Evolutionary conservation across 2,329 filamentous ascomycete genomes (phyloP).

Genomic region (Xylariomycetidae sp.): DNA sequence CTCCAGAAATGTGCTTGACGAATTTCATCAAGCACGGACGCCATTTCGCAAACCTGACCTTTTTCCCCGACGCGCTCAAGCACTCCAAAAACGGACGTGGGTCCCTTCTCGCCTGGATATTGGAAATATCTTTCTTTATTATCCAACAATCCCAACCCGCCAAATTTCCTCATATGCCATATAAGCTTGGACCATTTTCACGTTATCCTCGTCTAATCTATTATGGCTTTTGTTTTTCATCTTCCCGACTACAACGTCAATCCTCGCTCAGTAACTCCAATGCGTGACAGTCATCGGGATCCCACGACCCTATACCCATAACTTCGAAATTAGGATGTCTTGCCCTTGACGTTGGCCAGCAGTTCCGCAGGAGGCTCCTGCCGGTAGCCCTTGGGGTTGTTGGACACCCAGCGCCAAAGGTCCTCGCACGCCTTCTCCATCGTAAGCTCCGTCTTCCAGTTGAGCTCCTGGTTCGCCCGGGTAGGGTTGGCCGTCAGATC

Average conservation of each 20-base stretch:
- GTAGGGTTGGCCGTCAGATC: conserved; percentile 89
- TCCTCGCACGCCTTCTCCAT: conserved; percentile 92
- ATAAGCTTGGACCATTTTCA: too few species aligned
- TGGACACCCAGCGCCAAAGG: conserved; percentile 94
- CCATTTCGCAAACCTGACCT: too few species aligned
- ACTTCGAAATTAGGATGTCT: conserved; percentile 22
- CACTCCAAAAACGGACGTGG: too few species aligned
- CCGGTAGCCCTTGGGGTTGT: conserved; percentile 92
- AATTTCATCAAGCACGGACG: too few species aligned
- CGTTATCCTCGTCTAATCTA: too few species aligned
- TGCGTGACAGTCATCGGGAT: too few species aligned
- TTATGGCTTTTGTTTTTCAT: conserved; percentile 4
- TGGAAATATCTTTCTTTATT: too few species aligned
- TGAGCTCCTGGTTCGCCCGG: conserved; percentile 79
- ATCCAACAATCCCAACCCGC: too few species aligned
- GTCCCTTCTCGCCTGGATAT: too few species aligned
- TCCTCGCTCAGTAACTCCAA: conserved; percentile 1
- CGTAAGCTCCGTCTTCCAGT: conserved; percentile 85
- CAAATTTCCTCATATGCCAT: too few species aligned
- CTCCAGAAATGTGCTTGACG: too few species aligned
- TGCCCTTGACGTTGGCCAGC: conserved; percentile 54
- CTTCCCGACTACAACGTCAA: conserved; percentile 4
- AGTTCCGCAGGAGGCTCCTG: conserved; percentile 84
- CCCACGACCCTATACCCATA: conserved; percentile 1
- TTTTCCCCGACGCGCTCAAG: too few species aligned